Evolutionary conservation across 1,139 yeast genomes (phyloP).

Genomic region (Zygosaccharomyces sapae): DNA sequence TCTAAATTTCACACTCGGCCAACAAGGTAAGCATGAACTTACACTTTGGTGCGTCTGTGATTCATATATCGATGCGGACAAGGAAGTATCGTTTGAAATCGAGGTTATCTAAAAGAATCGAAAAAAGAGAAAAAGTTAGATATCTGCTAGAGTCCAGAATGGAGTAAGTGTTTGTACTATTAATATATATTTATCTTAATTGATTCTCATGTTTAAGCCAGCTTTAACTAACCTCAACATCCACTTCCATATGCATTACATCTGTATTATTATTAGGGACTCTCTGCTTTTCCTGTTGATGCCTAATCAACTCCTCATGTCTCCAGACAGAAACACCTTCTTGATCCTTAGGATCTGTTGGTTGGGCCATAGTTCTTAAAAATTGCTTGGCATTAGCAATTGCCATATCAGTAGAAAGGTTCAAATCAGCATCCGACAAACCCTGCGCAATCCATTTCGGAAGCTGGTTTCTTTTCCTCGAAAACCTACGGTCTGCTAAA

Average conservation of each 20-base stretch:
- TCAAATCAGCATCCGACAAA: conserved; percentile 82
- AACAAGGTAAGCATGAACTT: conserved; percentile 55
- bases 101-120: conserved; percentile 37
- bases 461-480: conserved; percentile 76
- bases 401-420: conserved; percentile 96
- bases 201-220: neutral
- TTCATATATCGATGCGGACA: conserved; percentile 85
- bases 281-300: conserved; percentile 51
- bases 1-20: conserved; percentile 57
- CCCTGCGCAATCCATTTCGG: conserved; percentile 99
- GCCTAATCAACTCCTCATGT: conserved; percentile 57
- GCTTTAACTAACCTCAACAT: conserved; percentile 15
- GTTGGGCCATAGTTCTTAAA: conserved; percentile 90
- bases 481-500: conserved; percentile 87
- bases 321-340: conserved; percentile 97
- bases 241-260: conserved; percentile 6
- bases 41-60: conserved; percentile 88
- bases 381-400: conserved; percentile 91
- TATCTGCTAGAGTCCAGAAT: no score
- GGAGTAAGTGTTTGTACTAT: no score
- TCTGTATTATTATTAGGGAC: conserved; percentile 18
- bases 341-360: conserved; percentile 83
- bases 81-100: conserved; percentile 59
- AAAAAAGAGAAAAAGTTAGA: neutral
- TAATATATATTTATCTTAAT: no score